Percentiles rank a stretch among this genome's conserved stretches.
phyloP scores from a whole-genome alignment of 306 rosid species.

The Cicer judaicum region DNA sequence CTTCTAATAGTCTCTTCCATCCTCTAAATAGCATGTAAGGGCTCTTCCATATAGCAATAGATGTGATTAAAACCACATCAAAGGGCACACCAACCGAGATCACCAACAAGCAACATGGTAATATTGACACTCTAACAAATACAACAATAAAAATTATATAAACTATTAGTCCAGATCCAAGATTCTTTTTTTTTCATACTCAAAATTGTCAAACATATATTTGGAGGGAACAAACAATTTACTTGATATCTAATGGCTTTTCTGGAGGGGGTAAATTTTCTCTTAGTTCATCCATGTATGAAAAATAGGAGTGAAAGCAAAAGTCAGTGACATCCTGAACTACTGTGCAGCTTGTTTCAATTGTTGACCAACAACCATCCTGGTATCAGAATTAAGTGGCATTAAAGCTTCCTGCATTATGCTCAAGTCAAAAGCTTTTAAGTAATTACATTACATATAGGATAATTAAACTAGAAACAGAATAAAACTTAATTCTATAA shows the following conservation, averaged over 20 bases:
- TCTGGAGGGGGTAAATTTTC: slow-evolving; percentile 61
- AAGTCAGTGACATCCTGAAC: slow-evolving; percentile 78
- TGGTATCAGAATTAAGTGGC: slow-evolving; percentile 41
- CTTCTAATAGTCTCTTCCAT: slow-evolving; percentile 88
- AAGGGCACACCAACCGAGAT: slow-evolving; percentile 61
- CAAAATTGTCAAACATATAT: slow-evolving; percentile 3
- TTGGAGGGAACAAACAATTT: slow-evolving; percentile 21
- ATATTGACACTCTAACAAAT: slow-evolving; percentile 53
- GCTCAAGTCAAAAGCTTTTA: slow-evolving; percentile 4
- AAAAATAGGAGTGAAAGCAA: slow-evolving; percentile 84
- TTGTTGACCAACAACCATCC: slow-evolving; percentile 81
- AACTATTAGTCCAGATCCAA: not conserved
- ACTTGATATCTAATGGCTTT: slow-evolving; percentile 70
- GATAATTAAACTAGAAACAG: not conserved
- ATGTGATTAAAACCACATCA: slow-evolving; percentile 59
- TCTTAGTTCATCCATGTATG: slow-evolving; percentile 83
- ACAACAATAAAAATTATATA: not conserved
- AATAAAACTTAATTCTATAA: not conserved
- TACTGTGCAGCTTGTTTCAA: slow-evolving; percentile 62
- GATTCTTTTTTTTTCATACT: slow-evolving; percentile 13
- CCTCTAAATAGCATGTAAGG: slow-evolving; percentile 81
- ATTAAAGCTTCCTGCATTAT: slow-evolving; percentile 20
- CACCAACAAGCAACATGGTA: slow-evolving; percentile 76
- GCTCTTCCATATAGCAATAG: slow-evolving; percentile 76
- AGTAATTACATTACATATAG: not conserved